These are phyloP conservation scores for Saccharomycodes ludwigii DNA, from an alignment of 805 yeast species.

Conservation along the genomic window DNA sequence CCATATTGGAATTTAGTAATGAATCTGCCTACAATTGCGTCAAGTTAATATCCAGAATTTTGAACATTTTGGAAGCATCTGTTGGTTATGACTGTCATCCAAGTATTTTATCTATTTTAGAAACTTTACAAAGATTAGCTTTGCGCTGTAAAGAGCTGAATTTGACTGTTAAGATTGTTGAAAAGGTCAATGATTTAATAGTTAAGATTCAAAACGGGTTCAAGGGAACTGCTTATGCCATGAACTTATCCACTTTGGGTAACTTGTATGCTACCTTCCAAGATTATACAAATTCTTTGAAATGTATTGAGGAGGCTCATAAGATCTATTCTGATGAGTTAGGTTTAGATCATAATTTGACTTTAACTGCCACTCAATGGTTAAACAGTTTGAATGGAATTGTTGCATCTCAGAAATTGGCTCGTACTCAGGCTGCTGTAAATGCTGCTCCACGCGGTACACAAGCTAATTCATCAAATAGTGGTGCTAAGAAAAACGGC, in stretches of 20 bases:
- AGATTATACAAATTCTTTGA: slow-evolving; percentile 44
- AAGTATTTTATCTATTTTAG: slow-evolving; percentile 46
- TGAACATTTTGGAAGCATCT: slow-evolving; percentile 43
- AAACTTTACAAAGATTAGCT: slow-evolving; percentile 39
- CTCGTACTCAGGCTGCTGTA: slow-evolving; percentile 17
- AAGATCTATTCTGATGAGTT: slow-evolving; percentile 41
- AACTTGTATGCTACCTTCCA: slow-evolving; percentile 42
- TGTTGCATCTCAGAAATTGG: slow-evolving; percentile 16
- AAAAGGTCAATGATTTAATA: slow-evolving; percentile 41
- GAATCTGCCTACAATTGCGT: slow-evolving; percentile 50
- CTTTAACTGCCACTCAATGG: slow-evolving; percentile 60
- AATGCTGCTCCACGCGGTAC: slow-evolving; percentile 14
- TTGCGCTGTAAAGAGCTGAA: slow-evolving; percentile 43
- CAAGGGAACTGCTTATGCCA: slow-evolving; percentile 45
- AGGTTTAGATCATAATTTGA: slow-evolving; percentile 56
- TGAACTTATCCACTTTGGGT: slow-evolving; percentile 56
- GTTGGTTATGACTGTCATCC: slow-evolving; percentile 52
- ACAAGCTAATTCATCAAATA: slow-evolving; percentile 8
- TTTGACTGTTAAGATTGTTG: slow-evolving; percentile 42
- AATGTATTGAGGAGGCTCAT: slow-evolving; percentile 43
- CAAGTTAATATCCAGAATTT: slow-evolving; percentile 46
- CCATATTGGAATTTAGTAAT: slow-evolving; percentile 52
- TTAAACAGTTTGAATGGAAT: slow-evolving; percentile 39
- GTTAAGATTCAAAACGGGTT: slow-evolving; percentile 40
- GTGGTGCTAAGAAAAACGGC: slow-evolving; percentile 8